phyloP scores from a whole-genome alignment of 2,329 filamentous ascomycete genomes.

The Harringtonia aguacate region DNA sequence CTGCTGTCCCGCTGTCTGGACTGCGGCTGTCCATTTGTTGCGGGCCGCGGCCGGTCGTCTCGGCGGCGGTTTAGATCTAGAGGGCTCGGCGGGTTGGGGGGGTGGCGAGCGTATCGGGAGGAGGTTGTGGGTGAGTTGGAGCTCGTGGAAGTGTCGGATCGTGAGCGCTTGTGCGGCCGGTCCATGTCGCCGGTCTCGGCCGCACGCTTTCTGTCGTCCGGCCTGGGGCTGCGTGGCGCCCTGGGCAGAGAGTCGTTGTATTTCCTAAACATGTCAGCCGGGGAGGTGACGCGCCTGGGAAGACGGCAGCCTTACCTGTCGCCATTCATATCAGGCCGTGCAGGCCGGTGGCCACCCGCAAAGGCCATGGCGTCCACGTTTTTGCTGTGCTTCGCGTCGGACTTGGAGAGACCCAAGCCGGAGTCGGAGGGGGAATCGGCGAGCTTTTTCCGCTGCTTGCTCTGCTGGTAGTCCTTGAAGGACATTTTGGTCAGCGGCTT shows the following conservation, averaged over 20 bases:
- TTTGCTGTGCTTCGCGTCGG: slow-evolving; percentile 7
- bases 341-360: slow-evolving; percentile 3
- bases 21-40: slow-evolving; percentile 3
- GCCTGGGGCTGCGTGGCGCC: slow-evolving; percentile 24
- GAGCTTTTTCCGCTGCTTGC: slow-evolving; percentile 31
- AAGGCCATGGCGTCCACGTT: slow-evolving; percentile 12
- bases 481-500: slow-evolving; percentile 37
- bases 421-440: slow-evolving; percentile 25
- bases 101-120: slow-evolving; percentile 2
- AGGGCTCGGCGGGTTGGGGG: slow-evolving; percentile 9
- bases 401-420: slow-evolving; percentile 7
- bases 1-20: background rate
- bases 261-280: slow-evolving; percentile 16
- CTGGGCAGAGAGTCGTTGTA: slow-evolving; percentile 16
- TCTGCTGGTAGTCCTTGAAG: slow-evolving; percentile 49
- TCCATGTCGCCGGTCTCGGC: slow-evolving; percentile 31
- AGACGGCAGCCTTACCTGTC: slow-evolving; percentile 16
- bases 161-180: slow-evolving; percentile 35
- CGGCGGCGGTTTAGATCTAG: slow-evolving; percentile 8
- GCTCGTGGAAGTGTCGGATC: slow-evolving; percentile 22
- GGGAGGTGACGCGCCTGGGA: no score
- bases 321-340: slow-evolving; percentile 15
- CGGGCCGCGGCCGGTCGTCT: slow-evolving; percentile 5
- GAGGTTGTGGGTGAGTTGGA: slow-evolving; percentile 9
- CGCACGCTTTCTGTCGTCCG: slow-evolving; percentile 32